phyloP scores from a whole-genome alignment of 148 eudicot genomes.

The Rhododendron kiyosumense region DNA sequence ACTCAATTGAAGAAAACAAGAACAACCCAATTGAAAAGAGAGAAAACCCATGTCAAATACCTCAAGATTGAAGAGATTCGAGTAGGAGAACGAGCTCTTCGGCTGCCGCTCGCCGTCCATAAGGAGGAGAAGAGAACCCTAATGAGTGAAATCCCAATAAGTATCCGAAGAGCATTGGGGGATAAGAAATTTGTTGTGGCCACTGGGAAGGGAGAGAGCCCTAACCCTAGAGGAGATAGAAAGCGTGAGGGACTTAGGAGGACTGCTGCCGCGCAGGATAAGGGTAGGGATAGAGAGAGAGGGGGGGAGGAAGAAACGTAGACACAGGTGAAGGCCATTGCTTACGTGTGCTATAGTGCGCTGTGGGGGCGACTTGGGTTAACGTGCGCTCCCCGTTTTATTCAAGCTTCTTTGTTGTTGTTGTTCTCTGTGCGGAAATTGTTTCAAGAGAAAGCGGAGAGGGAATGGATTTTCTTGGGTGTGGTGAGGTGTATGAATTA shows the following conservation, averaged over 20 bases:
- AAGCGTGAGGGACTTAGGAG: slow-evolving; percentile 13
- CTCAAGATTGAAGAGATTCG: slow-evolving; percentile 87
- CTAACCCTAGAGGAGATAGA: slow-evolving; percentile 49
- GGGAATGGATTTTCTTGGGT: background rate
- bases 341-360: slow-evolving; percentile 27
- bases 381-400: slow-evolving; percentile 26
- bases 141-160: slow-evolving; percentile 10
- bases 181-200: background rate
- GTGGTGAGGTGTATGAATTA: background rate
- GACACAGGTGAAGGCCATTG: slow-evolving; percentile 35
- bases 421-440: background rate
- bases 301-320: slow-evolving; percentile 30
- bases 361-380: slow-evolving; percentile 17
- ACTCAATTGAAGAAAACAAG: background rate
- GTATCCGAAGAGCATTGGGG: slow-evolving; percentile 20
- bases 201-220: slow-evolving; percentile 1
- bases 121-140: slow-evolving; percentile 6
- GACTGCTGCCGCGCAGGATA: slow-evolving; percentile 39
- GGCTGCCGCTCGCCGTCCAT: slow-evolving; percentile 40
- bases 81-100: slow-evolving; percentile 33
- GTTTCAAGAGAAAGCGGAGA: background rate
- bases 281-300: slow-evolving; percentile 23
- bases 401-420: background rate
- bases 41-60: slow-evolving; percentile 30
- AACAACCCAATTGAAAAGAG: background rate